Conservation (phyloP, 192 early-diverging fungal species). For the Pecoramyces ruminantium region DNA sequence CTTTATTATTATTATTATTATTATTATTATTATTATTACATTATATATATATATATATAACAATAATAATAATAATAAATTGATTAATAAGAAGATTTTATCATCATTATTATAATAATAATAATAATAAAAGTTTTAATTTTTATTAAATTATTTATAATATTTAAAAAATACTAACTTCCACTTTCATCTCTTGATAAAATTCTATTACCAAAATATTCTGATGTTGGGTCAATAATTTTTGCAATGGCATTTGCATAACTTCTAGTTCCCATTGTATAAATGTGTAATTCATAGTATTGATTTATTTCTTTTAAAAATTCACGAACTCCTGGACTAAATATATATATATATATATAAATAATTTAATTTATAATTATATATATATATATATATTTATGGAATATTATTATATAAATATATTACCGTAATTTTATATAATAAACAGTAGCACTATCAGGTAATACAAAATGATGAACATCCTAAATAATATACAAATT, state of each 20-base stretch:
- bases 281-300: constrained; percentile 90
- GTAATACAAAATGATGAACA: constrained; percentile 57
- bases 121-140: too few species aligned
- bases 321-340: constrained; percentile 56
- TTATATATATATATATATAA: not conserved
- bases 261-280: constrained; percentile 90
- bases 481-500: constrained; percentile 16
- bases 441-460: constrained; percentile 43
- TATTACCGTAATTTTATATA: constrained; percentile 65
- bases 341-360: not conserved
- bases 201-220: constrained; percentile 72
- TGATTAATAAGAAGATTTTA: too few species aligned
- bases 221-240: constrained; percentile 66
- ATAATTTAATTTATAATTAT: too few species aligned
- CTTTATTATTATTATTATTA: constrained; percentile 9
- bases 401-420: too few species aligned
- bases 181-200: constrained; percentile 84
- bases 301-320: constrained; percentile 53
- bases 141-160: too few species aligned
- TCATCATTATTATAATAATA: too few species aligned
- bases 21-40: not conserved
- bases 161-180: constrained; percentile 25
- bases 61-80: too few species aligned
- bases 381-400: too few species aligned
- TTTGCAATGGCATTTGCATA: constrained; percentile 81